Evolutionary conservation across 78 protist genomes (phyloP), one percentile per base, ranked within the genome.

Genomic region (Pirum gemmata): DNA sequence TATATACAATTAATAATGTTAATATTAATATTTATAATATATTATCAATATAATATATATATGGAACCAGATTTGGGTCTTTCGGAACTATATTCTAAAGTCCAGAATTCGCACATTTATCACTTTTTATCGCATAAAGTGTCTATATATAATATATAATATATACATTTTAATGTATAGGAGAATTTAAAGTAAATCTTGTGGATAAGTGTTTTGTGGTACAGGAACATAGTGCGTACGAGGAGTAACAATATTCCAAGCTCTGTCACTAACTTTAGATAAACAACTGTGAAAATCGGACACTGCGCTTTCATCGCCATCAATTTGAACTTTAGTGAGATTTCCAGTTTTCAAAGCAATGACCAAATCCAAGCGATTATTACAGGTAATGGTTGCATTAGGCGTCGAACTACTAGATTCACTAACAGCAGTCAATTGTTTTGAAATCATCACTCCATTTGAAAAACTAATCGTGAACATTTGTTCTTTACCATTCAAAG

Each of bases 301-400:
- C 29, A 82, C 29, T 18, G 86, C 86, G n/a, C 79, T 40, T 26
- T 8, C 36, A 61, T 82, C 86, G 0, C 86, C 86, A 8, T 37
- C 34, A 0, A 82, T 82, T 25, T 31, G 25, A 33, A 82, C 86
- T 61, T 26, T n/a, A 0, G 29, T 36, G 86, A 0, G 35, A 61
- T 82, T 73, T 21, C 67, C 67, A 21, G 38, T 39, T 21, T 21
- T 31, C 18, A 82, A 35, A 31, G 61, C 38, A 35, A 13, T 39
- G 21, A 82, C 29, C 67, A 82, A 36, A 31, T 41, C 86, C 67
- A 0, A 5, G 8, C 61, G 41, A 35, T 18, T 39, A 82, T 40
- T 18, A 40, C 73, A 26, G 13, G 38, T 0, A 21, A 82, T 82
- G 67, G 25, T 31, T 26, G 18, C 38, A 0, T 35, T 18, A 29